Conservation (phyloP, 257 asterid genomes). For the Schizonepeta tenuifolia region DNA sequence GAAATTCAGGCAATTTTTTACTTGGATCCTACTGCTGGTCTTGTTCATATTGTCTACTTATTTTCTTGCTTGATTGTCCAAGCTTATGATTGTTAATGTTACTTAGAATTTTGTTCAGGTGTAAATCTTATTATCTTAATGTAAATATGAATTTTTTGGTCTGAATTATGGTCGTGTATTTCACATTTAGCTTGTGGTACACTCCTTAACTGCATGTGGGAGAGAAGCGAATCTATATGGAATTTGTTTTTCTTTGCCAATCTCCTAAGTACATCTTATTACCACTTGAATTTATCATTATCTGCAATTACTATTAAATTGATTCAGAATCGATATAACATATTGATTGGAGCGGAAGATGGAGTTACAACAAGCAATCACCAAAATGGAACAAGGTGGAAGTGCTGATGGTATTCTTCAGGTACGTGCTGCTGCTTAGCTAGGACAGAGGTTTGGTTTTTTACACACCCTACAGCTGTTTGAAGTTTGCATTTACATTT, state of each 20-base stretch:
- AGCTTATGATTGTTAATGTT: not conserved
- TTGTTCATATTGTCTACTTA: conserved; percentile 18
- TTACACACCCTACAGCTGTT: conserved; percentile 12
- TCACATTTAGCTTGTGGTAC: not conserved
- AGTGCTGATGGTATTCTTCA: conserved; percentile 99
- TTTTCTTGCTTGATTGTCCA: conserved; percentile 10
- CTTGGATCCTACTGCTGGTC: conserved; percentile 18
- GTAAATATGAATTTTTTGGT: not conserved
- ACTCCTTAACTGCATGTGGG: not conserved
- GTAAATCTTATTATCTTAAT: conserved; percentile 14
- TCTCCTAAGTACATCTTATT: conserved; percentile 7
- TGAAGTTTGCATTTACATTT: conserved; percentile 23
- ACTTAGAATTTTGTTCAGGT: conserved; percentile 2
- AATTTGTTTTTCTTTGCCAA: conserved; percentile 7
- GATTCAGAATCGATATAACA: conserved; percentile 33
- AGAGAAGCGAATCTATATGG: not conserved
- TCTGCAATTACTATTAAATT: conserved; percentile 23
- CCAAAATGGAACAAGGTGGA: conserved; percentile 98
- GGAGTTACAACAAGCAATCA: conserved; percentile 91
- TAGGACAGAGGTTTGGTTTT: conserved; percentile 21
- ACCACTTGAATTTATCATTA: not conserved
- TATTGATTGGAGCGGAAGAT: conserved; percentile 78
- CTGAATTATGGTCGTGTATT: not conserved
- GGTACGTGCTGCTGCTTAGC: conserved; percentile 49
- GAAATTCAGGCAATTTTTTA: conserved; percentile 66